Conservation (phyloP, 495 filamentous ascomycete genomes). For the Halenospora varia region DNA sequence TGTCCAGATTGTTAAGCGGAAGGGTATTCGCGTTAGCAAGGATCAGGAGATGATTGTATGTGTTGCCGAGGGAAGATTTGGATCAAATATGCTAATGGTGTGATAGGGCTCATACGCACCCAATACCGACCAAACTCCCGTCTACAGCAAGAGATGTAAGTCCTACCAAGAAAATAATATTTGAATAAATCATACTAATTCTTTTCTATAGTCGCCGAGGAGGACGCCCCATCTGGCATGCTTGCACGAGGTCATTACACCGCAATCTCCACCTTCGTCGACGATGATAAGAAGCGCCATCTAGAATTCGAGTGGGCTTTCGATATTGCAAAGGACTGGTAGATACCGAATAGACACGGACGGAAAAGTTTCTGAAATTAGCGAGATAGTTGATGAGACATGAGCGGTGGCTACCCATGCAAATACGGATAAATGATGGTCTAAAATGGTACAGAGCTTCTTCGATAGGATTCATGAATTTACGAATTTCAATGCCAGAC, state of each 20-base stretch:
- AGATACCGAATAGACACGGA: conserved; percentile 19
- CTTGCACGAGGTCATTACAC: conserved; percentile 81
- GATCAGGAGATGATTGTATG: conserved; percentile 93
- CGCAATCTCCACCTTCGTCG: conserved; percentile 79
- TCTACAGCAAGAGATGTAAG: conserved; percentile 90
- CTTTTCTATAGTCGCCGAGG: conserved; percentile 65
- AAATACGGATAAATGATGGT: background rate
- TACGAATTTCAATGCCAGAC: background rate
- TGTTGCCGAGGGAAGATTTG: too few relatives aligned
- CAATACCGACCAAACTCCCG: conserved; percentile 75
- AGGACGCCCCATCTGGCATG: conserved; percentile 89
- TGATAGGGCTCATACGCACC: conserved; percentile 85
- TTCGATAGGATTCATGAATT: background rate
- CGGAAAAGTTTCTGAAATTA: conserved; percentile 1
- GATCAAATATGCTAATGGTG: too few relatives aligned
- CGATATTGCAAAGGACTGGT: conserved; percentile 94
- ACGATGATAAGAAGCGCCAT: conserved; percentile 85
- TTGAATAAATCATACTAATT: background rate
- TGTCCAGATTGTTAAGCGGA: conserved; percentile 85
- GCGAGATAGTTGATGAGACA: background rate
- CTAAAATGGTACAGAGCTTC: background rate
- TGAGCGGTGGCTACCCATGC: background rate
- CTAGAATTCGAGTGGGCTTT: conserved; percentile 91
- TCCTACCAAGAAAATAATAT: conserved; percentile 12
- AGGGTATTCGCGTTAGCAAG: conserved; percentile 80